Evolutionary conservation across 2,329 filamentous ascomycete species (phyloP).

Genomic region (Trichoderma oligosporum): DNA sequence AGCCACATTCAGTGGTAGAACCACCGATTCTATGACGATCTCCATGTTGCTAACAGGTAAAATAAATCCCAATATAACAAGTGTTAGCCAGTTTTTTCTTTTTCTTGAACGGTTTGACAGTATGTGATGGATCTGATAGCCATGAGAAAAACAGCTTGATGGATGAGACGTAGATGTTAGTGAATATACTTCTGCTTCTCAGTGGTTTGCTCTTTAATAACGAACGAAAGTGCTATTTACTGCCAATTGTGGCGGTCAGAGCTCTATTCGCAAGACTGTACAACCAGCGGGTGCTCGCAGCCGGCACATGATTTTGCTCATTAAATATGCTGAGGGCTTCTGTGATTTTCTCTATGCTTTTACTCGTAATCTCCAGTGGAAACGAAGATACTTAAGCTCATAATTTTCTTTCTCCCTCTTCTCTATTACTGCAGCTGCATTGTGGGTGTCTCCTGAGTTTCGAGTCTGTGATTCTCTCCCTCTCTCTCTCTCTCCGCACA

Average conservation of each 20-base stretch:
- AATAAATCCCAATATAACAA: too few relatives aligned
- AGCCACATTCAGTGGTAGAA: too few relatives aligned
- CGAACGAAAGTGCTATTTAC: background rate
- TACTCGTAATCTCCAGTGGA: background rate
- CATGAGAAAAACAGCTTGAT: too few relatives aligned
- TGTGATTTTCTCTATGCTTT: background rate
- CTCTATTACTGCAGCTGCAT: background rate
- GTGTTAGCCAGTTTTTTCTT: too few relatives aligned
- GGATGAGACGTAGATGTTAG: too few relatives aligned
- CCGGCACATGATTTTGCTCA: background rate
- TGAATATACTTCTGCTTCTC: too few relatives aligned
- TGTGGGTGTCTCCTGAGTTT: background rate
- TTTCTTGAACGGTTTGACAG: too few relatives aligned
- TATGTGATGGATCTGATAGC: too few relatives aligned
- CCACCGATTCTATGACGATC: too few relatives aligned
- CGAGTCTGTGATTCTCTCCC: background rate
- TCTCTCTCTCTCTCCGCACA: too few relatives aligned
- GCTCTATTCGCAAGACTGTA: background rate
- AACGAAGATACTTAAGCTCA: background rate
- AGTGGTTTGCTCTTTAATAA: too few relatives aligned
- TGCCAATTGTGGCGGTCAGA: background rate
- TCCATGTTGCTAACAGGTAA: too few relatives aligned
- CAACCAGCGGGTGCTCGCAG: constrained; percentile 7
- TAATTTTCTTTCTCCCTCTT: background rate
- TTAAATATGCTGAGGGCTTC: background rate